phyloP scores from a whole-genome alignment of 108 stramenopile genomes.

The Cyclotella kingstonii region DNA sequence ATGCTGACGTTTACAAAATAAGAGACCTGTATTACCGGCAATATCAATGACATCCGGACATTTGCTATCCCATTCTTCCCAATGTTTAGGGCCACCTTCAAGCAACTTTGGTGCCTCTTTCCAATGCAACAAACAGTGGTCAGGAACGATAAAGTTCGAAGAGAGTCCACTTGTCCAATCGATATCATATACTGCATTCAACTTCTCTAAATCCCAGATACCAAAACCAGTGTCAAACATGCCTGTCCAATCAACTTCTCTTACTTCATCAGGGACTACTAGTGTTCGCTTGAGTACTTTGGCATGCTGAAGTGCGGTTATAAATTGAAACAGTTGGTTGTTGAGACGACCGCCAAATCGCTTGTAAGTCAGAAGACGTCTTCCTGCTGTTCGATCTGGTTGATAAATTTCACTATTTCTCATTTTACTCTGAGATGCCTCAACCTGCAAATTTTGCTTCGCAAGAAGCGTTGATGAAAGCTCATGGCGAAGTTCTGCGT shows the following conservation, averaged over 20 bases:
- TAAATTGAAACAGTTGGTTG: slow-evolving; percentile 50
- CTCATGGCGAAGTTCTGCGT: too few relatives aligned
- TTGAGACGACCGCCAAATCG: slow-evolving; percentile 46
- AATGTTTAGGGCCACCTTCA: slow-evolving; percentile 26
- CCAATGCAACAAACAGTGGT: slow-evolving; percentile 33
- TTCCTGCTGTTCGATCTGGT: slow-evolving; percentile 19
- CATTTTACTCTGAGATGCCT: neutral
- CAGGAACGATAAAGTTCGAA: slow-evolving; percentile 18
- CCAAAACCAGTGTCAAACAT: slow-evolving; percentile 38
- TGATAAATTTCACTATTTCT: slow-evolving; percentile 33
- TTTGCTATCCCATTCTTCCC: slow-evolving; percentile 38
- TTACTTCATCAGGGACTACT: slow-evolving; percentile 41
- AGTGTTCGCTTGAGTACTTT: slow-evolving; percentile 43
- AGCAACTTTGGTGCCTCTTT: slow-evolving; percentile 20
- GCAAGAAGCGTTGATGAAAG: neutral
- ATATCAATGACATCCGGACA: slow-evolving; percentile 44
- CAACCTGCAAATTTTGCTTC: neutral
- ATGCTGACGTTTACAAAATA: slow-evolving; percentile 45
- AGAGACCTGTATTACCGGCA: slow-evolving; percentile 38
- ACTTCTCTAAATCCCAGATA: slow-evolving; percentile 38
- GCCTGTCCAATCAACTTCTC: slow-evolving; percentile 47
- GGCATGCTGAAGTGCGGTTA: slow-evolving; percentile 42
- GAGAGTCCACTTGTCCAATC: slow-evolving; percentile 36
- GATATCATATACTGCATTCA: slow-evolving; percentile 35
- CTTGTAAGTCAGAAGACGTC: slow-evolving; percentile 38